phyloP scores from a whole-genome alignment of 805 yeast genomes.

The Myxozyma neglecta region DNA sequence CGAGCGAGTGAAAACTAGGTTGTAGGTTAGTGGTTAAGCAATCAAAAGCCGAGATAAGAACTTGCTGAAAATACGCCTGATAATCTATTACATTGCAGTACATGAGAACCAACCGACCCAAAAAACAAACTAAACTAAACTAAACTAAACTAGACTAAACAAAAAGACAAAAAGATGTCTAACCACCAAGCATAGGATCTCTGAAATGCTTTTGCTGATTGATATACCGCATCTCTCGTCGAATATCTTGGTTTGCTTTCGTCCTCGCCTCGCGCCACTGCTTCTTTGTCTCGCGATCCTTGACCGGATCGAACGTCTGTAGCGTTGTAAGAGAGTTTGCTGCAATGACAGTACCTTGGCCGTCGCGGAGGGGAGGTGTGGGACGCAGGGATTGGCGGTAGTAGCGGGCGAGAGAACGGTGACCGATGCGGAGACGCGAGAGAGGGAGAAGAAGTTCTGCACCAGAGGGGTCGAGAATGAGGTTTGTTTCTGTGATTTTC shows the following conservation, averaged over 20 bases:
- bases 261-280: conserved; percentile 61
- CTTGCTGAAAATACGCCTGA: too few species aligned
- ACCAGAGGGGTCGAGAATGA: conserved; percentile 55
- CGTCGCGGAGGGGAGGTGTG: conserved; percentile 56
- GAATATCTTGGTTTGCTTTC: conserved; percentile 46
- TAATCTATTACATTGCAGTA: background rate
- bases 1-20: too few species aligned
- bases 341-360: conserved; percentile 71
- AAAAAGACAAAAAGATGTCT: background rate
- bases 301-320: conserved; percentile 40
- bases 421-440: conserved; percentile 77
- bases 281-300: conserved; percentile 49
- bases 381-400: conserved; percentile 63
- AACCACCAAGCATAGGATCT: conserved; percentile 57
- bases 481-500: conserved; percentile 36
- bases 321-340: conserved; percentile 41
- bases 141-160: background rate
- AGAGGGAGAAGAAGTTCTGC: conserved; percentile 66
- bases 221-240: conserved; percentile 62
- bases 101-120: background rate
- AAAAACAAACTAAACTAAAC: background rate
- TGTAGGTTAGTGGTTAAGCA: too few species aligned
- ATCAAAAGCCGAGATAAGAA: too few species aligned
- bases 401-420: conserved; percentile 69
- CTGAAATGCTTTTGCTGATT: conserved; percentile 85